Percentiles rank a stretch among this genome's conserved stretches.
phyloP scores from a whole-genome alignment of 495 filamentous ascomycete species.

The Neurospora tetrasperma region DNA sequence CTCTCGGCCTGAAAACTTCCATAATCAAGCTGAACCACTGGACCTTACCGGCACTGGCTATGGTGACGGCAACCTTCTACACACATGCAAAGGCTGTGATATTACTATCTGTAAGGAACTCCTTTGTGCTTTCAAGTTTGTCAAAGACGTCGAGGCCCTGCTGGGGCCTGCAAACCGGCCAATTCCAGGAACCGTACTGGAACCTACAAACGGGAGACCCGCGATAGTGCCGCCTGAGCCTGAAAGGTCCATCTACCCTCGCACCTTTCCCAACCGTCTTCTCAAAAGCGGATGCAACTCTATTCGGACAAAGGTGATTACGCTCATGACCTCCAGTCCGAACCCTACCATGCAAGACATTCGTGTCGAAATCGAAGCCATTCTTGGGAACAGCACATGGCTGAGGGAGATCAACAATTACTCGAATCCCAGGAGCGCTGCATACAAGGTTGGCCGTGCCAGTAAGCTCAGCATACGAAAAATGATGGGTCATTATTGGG shows the following conservation, averaged over 20 bases:
- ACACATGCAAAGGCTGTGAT: slow-evolving; percentile 36
- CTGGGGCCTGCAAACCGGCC: slow-evolving; percentile 29
- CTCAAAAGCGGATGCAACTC: slow-evolving; percentile 28
- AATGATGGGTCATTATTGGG: slow-evolving; percentile 76
- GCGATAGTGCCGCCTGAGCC: slow-evolving; percentile 3
- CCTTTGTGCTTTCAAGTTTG: slow-evolving; percentile 48
- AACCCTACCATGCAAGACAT: slow-evolving; percentile 33
- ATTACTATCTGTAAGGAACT: slow-evolving; percentile 42
- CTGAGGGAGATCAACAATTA: slow-evolving; percentile 22
- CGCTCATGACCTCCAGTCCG: slow-evolving; percentile 19
- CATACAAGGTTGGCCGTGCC: slow-evolving; percentile 7
- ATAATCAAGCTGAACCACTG: neutral
- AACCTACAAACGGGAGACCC: slow-evolving; percentile 27
- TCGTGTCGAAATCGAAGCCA: slow-evolving; percentile 32
- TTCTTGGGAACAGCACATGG: slow-evolving; percentile 17
- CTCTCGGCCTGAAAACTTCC: slow-evolving; percentile 21
- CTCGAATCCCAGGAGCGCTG: neutral
- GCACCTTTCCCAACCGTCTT: slow-evolving; percentile 53
- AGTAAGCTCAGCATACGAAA: slow-evolving; percentile 49
- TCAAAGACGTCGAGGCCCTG: slow-evolving; percentile 39
- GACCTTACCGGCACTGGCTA: slow-evolving; percentile 44
- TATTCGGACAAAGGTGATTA: slow-evolving; percentile 26
- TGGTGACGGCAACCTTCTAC: slow-evolving; percentile 49
- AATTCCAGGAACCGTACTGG: slow-evolving; percentile 57
- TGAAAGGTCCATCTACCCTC: slow-evolving; percentile 15